Percentiles rank a stretch among this genome's conserved stretches.
phyloP scores from a whole-genome alignment of 768 basidiomycete species.

The Mycena galopus region DNA sequence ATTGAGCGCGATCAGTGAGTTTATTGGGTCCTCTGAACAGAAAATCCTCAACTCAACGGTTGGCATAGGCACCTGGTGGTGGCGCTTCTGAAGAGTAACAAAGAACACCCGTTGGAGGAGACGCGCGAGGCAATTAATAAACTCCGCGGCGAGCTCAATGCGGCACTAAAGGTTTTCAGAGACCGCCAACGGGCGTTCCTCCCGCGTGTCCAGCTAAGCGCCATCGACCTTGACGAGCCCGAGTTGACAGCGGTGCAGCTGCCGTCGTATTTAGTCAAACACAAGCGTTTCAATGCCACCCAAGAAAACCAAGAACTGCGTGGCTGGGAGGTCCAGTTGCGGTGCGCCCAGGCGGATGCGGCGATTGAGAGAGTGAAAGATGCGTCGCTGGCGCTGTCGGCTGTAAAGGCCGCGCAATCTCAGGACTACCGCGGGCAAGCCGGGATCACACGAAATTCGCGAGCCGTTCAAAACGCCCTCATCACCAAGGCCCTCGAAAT shows the following conservation, averaged over 20 bases:
- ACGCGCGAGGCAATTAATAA: slow-evolving; percentile 2
- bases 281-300: slow-evolving; percentile 1
- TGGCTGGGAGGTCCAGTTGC: slow-evolving; percentile 7
- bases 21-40: not conserved
- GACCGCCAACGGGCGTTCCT: slow-evolving; percentile 16
- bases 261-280: slow-evolving; percentile 22
- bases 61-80: not conserved
- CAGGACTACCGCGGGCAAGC: slow-evolving; percentile 23
- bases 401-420: slow-evolving; percentile 1
- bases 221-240: slow-evolving; percentile 23
- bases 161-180: slow-evolving; percentile 12
- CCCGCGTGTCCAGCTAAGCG: slow-evolving; percentile 16
- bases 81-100: slow-evolving; percentile 10
- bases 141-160: not conserved
- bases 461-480: slow-evolving; percentile 11
- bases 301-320: slow-evolving; percentile 3
- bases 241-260: slow-evolving; percentile 25
- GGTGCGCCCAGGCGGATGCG: slow-evolving; percentile 9
- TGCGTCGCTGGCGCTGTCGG: slow-evolving; percentile 19
- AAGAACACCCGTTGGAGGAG: slow-evolving; percentile 17
- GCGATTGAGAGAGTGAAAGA: slow-evolving; percentile 12
- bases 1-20: too few species aligned
- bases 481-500: slow-evolving; percentile 22
- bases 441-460: slow-evolving; percentile 10
- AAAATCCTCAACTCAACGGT: not conserved